A percentile compares a stretch with the other conserved stretches of the same genome.
phyloP scores from a whole-genome alignment of 768 basidiomycete genomes.

The Boletus rubescentipes region DNA sequence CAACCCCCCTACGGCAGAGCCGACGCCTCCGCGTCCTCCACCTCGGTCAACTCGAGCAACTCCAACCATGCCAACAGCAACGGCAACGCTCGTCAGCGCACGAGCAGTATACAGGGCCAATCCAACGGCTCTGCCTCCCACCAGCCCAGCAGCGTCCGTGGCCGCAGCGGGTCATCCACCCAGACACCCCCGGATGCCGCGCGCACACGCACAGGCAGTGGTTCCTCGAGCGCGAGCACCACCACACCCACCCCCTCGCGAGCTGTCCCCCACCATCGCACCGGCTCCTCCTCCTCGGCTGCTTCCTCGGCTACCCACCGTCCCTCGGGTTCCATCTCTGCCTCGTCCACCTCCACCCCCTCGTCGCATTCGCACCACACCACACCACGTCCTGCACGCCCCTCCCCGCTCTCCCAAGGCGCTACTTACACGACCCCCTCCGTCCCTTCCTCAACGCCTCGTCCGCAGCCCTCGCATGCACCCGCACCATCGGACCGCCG shows the following conservation, averaged over 20 bases:
- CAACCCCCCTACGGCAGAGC: conserved; percentile 79
- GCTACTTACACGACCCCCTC: conserved; percentile 21
- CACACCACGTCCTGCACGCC: conserved; percentile 31
- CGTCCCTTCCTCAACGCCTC: conserved; percentile 12
- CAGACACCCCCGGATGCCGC: conserved; percentile 30
- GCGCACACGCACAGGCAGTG: conserved; percentile 32
- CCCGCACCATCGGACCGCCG: conserved; percentile 69
- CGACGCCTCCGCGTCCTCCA: conserved; percentile 76
- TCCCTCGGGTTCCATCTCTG: conserved; percentile 28
- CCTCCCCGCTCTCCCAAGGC: conserved; percentile 36
- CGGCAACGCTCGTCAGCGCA: conserved; percentile 52
- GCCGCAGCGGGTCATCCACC: conserved; percentile 36
- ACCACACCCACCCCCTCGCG: conserved; percentile 9
- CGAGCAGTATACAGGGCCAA: conserved; percentile 73
- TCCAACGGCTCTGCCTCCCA: conserved; percentile 37
- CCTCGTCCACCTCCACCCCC: conserved; percentile 28
- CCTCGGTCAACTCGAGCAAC: conserved; percentile 70
- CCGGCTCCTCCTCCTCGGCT: conserved; percentile 29
- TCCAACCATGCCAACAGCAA: conserved; percentile 30
- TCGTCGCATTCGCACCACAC: conserved; percentile 30
- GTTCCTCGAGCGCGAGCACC: conserved; percentile 24
- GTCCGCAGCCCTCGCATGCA: conserved; percentile 34
- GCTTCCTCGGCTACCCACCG: conserved; percentile 24
- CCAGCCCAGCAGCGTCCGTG: conserved; percentile 36
- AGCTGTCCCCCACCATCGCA: conserved; percentile 31